These are phyloP conservation scores for Pestalotiopsis sp. DNA, from an alignment of 2,329 filamentous ascomycete genomes.

Conservation along the genomic window DNA sequence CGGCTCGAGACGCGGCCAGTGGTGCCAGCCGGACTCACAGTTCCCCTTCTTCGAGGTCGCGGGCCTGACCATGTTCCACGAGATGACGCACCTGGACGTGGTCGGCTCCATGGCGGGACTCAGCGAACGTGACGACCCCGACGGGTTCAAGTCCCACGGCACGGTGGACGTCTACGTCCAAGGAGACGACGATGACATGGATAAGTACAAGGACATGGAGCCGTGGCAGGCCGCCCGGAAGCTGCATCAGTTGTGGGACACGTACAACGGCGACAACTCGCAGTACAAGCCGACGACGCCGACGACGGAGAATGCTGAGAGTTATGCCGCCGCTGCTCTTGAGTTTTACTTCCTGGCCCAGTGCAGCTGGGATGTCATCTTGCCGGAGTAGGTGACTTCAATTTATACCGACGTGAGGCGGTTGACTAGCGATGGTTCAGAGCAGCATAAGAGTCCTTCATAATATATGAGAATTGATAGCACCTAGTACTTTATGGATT, in stretches of 20 bases:
- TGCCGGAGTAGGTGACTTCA: not conserved
- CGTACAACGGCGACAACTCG: not conserved
- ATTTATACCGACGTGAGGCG: too few species aligned
- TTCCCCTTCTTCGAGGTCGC: constrained; percentile 8
- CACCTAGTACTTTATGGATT: too few species aligned
- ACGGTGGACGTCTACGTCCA: not conserved
- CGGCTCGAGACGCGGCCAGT: not conserved
- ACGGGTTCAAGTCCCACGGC: not conserved
- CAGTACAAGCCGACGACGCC: constrained; percentile 1
- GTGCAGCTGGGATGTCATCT: not conserved
- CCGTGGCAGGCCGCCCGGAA: constrained; percentile 1
- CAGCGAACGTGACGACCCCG: not conserved
- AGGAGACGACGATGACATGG: not conserved
- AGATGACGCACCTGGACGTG: constrained; percentile 1
- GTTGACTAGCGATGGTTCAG: too few species aligned
- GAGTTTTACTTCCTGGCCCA: not conserved
- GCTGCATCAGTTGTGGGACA: not conserved
- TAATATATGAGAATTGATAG: too few species aligned
- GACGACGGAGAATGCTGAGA: not conserved
- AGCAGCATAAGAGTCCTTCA: too few species aligned
- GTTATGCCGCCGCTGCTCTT: not conserved
- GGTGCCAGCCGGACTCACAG: not conserved
- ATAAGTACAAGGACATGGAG: not conserved
- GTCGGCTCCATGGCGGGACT: not conserved
- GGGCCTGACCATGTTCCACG: constrained; percentile 6